These are phyloP conservation scores for Fagus sylvatica DNA, from an alignment of 306 rosid genomes.

Conservation along the genomic window DNA sequence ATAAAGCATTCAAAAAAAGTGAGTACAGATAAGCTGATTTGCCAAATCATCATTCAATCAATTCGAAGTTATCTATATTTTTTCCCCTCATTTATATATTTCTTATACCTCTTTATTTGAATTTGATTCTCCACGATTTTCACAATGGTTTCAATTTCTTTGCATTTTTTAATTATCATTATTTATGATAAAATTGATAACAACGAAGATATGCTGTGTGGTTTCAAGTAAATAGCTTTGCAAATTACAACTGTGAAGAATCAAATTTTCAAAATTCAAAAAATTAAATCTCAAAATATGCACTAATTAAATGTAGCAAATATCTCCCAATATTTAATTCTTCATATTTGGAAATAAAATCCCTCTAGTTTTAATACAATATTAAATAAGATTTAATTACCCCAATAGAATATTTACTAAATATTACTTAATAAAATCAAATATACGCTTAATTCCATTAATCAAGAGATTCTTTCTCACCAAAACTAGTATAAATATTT, in stretches of 20 bases:
- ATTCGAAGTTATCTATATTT: too few species aligned
- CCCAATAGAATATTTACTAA: slow-evolving; percentile 14
- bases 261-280: slow-evolving; percentile 15
- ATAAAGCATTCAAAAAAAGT: too few species aligned
- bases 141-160: too few species aligned
- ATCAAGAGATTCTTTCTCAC: neutral
- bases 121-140: too few species aligned
- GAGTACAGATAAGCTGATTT: too few species aligned
- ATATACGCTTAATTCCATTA: neutral
- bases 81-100: too few species aligned
- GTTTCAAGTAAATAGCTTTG: too few species aligned
- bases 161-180: too few species aligned
- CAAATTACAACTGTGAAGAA: neutral
- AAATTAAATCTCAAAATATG: slow-evolving; percentile 26
- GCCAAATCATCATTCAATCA: too few species aligned
- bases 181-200: too few species aligned
- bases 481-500: neutral
- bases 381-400: slow-evolving; percentile 21
- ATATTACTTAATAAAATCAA: slow-evolving; percentile 1
- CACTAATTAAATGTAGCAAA: slow-evolving; percentile 16
- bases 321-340: neutral
- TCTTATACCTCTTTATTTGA: too few species aligned
- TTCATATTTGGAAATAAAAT: slow-evolving; percentile 28
- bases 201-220: too few species aligned
- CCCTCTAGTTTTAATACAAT: slow-evolving; percentile 12